Percentiles rank a stretch among this genome's conserved stretches.
phyloP scores from a whole-genome alignment of 176 grass and related monocot species.

The Chrysopogon serrulatus region DNA sequence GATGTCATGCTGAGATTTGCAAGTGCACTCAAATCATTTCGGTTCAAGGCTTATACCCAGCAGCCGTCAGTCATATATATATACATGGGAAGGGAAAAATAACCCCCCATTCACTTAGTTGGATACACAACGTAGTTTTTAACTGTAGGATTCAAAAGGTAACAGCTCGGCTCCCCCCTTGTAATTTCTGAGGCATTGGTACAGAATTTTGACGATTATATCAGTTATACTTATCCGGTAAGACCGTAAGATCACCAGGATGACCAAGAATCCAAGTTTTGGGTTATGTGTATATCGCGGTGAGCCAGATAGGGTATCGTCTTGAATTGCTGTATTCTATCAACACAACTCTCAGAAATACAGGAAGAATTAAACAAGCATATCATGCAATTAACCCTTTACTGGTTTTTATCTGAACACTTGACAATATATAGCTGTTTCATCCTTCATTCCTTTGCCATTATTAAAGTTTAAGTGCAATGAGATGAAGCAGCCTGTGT shows the following conservation, averaged over 20 bases:
- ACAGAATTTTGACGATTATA: conserved; percentile 39
- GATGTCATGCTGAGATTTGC: conserved; percentile 12
- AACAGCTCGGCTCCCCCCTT: conserved; percentile 29
- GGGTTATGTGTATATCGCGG: conserved; percentile 1
- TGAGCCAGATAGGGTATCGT: not conserved
- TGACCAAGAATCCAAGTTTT: conserved; percentile 26
- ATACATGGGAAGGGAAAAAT: conserved; percentile 24
- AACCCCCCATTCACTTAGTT: conserved; percentile 17
- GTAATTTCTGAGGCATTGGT: conserved; percentile 43
- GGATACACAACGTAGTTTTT: conserved; percentile 34
- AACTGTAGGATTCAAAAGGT: conserved; percentile 47
- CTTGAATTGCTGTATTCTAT: conserved; percentile 11
- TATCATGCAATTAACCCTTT: not conserved
- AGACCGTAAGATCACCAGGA: conserved; percentile 31
- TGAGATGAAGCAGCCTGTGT: not conserved
- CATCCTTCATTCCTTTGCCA: not conserved
- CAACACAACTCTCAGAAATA: conserved; percentile 15
- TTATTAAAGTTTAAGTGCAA: not conserved
- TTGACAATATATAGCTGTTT: not conserved
- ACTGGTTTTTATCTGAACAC: not conserved
- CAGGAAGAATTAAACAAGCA: not conserved
- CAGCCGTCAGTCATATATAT: not conserved
- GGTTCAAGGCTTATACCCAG: not conserved
- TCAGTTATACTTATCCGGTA: conserved; percentile 34
- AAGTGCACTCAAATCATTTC: not conserved